Evolutionary conservation across 148 eudicot genomes (phyloP).

Genomic region (Salicornia ramosissima): DNA sequence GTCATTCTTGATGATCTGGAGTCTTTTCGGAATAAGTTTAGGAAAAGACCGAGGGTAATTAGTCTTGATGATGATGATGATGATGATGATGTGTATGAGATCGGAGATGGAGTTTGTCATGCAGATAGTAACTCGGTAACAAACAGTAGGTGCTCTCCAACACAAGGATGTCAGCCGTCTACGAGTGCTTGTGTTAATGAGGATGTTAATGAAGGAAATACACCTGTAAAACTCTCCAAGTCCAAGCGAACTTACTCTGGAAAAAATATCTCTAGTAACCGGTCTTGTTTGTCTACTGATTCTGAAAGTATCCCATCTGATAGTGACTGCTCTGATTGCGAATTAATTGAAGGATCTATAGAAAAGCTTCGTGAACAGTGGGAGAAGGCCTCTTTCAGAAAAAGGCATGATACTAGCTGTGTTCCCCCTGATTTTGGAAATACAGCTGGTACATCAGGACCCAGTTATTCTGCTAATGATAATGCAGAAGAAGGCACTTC

Average conservation of each 20-base stretch:
- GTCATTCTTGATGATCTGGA: constrained; percentile 69
- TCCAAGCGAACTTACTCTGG: constrained; percentile 76
- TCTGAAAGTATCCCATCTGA: constrained; percentile 44
- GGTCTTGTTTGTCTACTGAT: constrained; percentile 47
- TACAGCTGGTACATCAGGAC: constrained; percentile 19
- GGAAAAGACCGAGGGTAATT: constrained; percentile 37
- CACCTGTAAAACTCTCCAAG: constrained; percentile 67
- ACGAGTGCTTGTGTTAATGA: constrained; percentile 23
- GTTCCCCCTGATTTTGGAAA: background rate
- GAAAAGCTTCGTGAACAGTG: constrained; percentile 53
- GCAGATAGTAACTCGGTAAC: constrained; percentile 33
- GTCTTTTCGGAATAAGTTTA: constrained; percentile 36
- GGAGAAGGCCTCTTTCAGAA: constrained; percentile 42
- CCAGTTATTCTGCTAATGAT: constrained; percentile 20
- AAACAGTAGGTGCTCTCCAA: constrained; percentile 26
- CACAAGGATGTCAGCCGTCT: constrained; percentile 17
- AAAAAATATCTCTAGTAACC: constrained; percentile 36
- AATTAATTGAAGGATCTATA: constrained; percentile 57
- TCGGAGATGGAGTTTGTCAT: constrained; percentile 20
- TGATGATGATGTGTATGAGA: constrained; percentile 12
- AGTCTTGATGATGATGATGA: constrained; percentile 74
- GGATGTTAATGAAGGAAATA: constrained; percentile 40
- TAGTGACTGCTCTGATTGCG: constrained; percentile 59
- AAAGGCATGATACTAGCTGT: background rate
- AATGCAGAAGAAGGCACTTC: constrained; percentile 21